Percentiles rank a stretch among this genome's conserved stretches.
phyloP scores from a whole-genome alignment of 139 green algal species.

The Choricystis sp. region DNA sequence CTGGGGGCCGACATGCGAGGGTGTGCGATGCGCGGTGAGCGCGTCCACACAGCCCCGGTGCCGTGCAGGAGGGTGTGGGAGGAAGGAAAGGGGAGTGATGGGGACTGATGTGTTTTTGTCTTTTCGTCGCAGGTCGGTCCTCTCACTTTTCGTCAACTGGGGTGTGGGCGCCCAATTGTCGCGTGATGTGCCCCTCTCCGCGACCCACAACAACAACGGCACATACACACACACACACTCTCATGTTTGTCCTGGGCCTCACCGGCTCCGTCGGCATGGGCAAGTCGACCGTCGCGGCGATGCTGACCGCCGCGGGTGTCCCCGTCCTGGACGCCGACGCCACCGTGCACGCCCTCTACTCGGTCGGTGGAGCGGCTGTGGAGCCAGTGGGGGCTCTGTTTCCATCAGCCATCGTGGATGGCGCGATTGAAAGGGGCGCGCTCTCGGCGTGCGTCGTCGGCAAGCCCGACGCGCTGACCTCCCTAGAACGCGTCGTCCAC shows the following conservation, averaged over 20 bases:
- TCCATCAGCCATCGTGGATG: constrained; percentile 1
- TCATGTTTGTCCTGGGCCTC: constrained; percentile 53
- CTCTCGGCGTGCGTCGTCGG: constrained; percentile 2
- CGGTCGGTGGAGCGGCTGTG: constrained; percentile 1
- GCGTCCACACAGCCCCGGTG: no score
- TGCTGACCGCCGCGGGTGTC: constrained; percentile 19
- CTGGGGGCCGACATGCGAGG: no score
- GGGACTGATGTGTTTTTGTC: no score
- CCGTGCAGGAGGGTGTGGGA: no score
- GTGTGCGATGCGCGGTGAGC: no score
- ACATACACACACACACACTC: no score
- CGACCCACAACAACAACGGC: no score
- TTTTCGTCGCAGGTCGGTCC: no score
- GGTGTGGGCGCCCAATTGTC: no score
- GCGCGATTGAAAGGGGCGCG: not conserved
- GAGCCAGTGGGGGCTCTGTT: constrained; percentile 2
- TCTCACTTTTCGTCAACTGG: no score
- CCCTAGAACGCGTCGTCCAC: constrained; percentile 62
- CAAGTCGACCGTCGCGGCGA: constrained; percentile 37
- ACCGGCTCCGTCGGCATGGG: constrained; percentile 59
- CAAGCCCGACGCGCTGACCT: constrained; percentile 26
- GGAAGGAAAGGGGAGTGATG: no score
- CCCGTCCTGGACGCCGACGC: constrained; percentile 51
- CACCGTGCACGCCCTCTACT: constrained; percentile 21
- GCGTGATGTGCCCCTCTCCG: no score